Conservation (phyloP, 2,329 filamentous ascomycete genomes). For the Aspergillus transmontanensis region DNA sequence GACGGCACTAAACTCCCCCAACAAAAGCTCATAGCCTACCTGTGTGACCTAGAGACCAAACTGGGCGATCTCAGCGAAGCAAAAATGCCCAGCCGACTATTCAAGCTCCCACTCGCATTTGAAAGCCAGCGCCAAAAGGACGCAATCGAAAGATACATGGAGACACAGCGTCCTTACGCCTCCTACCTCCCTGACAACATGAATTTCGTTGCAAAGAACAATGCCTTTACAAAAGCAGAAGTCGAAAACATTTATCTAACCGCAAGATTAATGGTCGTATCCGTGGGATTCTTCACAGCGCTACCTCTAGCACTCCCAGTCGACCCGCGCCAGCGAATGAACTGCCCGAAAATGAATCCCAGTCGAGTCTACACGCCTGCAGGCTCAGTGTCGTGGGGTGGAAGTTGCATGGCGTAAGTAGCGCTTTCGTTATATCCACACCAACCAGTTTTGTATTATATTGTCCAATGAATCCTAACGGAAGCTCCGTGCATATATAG, state of each 20-base stretch:
- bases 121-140: constrained; percentile 44
- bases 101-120: constrained; percentile 50
- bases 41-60: constrained; percentile 40
- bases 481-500: constrained; percentile 17
- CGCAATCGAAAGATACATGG: constrained; percentile 62
- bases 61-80: constrained; percentile 44
- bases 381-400: constrained; percentile 59
- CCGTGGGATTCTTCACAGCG: constrained; percentile 59
- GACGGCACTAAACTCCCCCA: constrained; percentile 45
- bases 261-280: constrained; percentile 54
- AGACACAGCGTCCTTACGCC: constrained; percentile 62
- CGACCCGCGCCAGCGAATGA: constrained; percentile 57
- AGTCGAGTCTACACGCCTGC: constrained; percentile 59
- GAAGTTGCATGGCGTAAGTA: constrained; percentile 51
- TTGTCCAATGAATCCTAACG: neutral
- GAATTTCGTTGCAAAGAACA: constrained; percentile 59
- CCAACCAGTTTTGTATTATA: neutral
- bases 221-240: constrained; percentile 53
- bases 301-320: constrained; percentile 56
- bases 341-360: constrained; percentile 60
- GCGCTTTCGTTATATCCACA: neutral
- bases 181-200: constrained; percentile 66
- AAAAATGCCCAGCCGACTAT: constrained; percentile 48
- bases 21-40: constrained; percentile 37
- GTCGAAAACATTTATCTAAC: constrained; percentile 55